Conservation (phyloP, 805 yeast species). For the Tetrapisispora namnaoensis region DNA sequence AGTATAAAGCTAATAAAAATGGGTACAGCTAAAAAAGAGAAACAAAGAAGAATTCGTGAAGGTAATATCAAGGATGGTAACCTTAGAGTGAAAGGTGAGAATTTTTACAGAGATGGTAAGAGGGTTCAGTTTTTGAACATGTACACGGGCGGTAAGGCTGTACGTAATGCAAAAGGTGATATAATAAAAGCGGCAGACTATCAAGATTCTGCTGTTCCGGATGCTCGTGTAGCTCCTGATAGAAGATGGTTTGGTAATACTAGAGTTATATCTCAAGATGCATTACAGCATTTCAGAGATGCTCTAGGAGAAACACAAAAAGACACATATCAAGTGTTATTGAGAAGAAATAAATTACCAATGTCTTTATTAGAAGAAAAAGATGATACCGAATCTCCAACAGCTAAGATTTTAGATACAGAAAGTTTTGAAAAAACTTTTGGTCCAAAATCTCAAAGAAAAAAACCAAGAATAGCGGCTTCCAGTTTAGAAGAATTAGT, state of each 20-base stretch:
- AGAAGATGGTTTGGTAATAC: constrained; percentile 97
- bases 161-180: constrained; percentile 79
- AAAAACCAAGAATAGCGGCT: constrained; percentile 74
- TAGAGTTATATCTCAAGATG: constrained; percentile 95
- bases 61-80: constrained; percentile 81
- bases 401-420: constrained; percentile 74
- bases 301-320: constrained; percentile 80
- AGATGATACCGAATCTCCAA: constrained; percentile 66
- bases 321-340: constrained; percentile 76
- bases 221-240: constrained; percentile 91
- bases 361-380: constrained; percentile 90
- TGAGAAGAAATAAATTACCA: constrained; percentile 86
- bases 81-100: constrained; percentile 90
- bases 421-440: constrained; percentile 74
- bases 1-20: constrained; percentile 34
- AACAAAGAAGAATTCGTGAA: constrained; percentile 74
- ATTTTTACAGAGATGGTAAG: constrained; percentile 90
- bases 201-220: constrained; percentile 80
- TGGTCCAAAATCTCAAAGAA: constrained; percentile 93
- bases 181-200: constrained; percentile 77
- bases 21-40: constrained; percentile 94
- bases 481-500: constrained; percentile 76
- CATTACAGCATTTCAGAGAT: constrained; percentile 84
- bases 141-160: constrained; percentile 89
- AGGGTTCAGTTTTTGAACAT: constrained; percentile 81